Base-by-base conservation (phyloP, 1,284 basidiomycete species). In the Fomitiporia mediterranea region DNA sequence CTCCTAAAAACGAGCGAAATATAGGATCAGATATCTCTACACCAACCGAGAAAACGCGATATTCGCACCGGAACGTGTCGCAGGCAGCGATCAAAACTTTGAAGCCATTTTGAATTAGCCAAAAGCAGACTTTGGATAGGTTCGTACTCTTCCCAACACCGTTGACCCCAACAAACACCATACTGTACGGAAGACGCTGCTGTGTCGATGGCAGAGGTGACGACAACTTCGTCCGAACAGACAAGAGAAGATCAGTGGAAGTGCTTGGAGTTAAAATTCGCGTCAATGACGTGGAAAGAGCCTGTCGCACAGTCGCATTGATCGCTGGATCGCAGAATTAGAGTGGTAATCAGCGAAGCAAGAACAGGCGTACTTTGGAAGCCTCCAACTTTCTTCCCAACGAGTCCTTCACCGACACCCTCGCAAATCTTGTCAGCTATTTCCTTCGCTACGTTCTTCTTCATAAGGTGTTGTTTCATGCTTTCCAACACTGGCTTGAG, bases 61-160 rank as follows among this genome's bases (percentile, higher is more conserved):
- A 39, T 48, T 73, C 77, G 51, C 59, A 84, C 80, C 95, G 79
- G 78, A 99, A 99, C 2, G 97, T 99, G 70, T 99, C 97, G 67
- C 97, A 99, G 9, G 97, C 97, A 25, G 97, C 97, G 64, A 99
- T 98, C 61, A 99, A 78, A 19, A 99, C 96, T 28, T 89, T 80
- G 40, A 96, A 72, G 7, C 89, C 87, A 67, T 99, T 99, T 72
- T 99, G 96, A 47, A 99, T 85, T 19, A 99, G 78, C 97, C 97
- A 99, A 74, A 99, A 99, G 72, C 94, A 96, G 49, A 99, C 96
- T 74, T 99, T 99, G 52, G 91, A 93, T 27, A 99, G 74, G 69
- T 98, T 99, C 3, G 97, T 99, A 64, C 94, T 97, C 75, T 99
- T 99, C 51, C 97, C 97, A 19, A 99, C 97, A 21, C 97, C 97